A percentile compares a stretch with the other conserved stretches of the same genome.
Evolutionary conservation across 2,329 filamentous ascomycete genomes (phyloP).

Genomic region (Alternaria arborescens): DNA sequence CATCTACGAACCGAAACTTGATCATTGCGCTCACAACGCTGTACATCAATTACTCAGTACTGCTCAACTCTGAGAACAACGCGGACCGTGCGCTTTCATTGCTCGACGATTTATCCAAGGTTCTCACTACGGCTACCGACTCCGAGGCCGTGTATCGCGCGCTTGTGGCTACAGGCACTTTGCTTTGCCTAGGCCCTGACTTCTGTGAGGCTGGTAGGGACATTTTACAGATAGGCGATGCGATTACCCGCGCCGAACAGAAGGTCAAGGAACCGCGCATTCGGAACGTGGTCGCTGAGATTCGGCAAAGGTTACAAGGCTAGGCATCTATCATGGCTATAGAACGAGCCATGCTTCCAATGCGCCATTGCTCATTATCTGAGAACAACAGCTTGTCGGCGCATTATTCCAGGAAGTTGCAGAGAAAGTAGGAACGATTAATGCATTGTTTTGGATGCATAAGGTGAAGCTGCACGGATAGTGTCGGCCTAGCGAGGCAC

Average conservation of each 20-base stretch:
- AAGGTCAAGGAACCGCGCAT: conserved; percentile 68
- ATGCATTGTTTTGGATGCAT: background rate
- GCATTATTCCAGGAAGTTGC: background rate
- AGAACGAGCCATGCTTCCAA: background rate
- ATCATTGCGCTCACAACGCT: conserved; percentile 83
- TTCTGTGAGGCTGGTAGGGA: conserved; percentile 67
- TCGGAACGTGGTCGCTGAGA: conserved; percentile 67
- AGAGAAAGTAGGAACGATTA: background rate
- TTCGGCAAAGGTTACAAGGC: conserved; percentile 58
- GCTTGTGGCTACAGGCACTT: conserved; percentile 83
- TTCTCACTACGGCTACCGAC: conserved; percentile 74
- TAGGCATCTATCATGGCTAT: conserved; percentile 14
- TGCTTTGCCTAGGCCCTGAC: conserved; percentile 69
- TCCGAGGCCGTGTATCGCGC: conserved; percentile 84
- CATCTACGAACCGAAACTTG: conserved; percentile 74
- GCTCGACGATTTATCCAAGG: conserved; percentile 67
- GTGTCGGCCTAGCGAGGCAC: background rate
- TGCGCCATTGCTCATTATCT: background rate
- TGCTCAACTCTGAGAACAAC: conserved; percentile 64
- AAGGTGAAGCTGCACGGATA: background rate
- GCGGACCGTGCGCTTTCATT: conserved; percentile 62
- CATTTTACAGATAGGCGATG: conserved; percentile 61
- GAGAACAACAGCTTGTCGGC: background rate
- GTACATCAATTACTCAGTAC: conserved; percentile 84
- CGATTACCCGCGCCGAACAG: conserved; percentile 58